These are phyloP conservation scores for Fusarium sacchari DNA, from an alignment of 2,329 filamentous ascomycete genomes.

Conservation along the genomic window DNA sequence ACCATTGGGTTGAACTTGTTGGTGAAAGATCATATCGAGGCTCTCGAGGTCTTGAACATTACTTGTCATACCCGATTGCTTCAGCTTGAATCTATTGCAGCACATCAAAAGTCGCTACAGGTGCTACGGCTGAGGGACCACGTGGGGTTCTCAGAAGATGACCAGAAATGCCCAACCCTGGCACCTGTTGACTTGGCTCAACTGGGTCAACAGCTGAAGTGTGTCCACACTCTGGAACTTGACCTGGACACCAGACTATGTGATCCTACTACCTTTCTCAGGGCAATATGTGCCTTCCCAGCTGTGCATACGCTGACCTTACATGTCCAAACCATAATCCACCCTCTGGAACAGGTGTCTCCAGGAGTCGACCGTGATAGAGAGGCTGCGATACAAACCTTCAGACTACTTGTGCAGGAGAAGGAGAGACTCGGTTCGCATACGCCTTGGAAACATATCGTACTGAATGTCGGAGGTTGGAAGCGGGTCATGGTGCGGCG, in stretches of 20 bases:
- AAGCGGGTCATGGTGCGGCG: slow-evolving; percentile 56
- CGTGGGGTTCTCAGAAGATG: slow-evolving; percentile 56
- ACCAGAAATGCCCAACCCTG: slow-evolving; percentile 55
- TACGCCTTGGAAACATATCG: slow-evolving; percentile 52
- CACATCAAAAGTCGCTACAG: slow-evolving; percentile 52
- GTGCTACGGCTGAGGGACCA: slow-evolving; percentile 57
- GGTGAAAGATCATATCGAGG: slow-evolving; percentile 50
- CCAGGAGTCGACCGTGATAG: slow-evolving; percentile 50
- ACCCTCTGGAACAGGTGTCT: slow-evolving; percentile 44
- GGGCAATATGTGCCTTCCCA: slow-evolving; percentile 52
- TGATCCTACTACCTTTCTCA: slow-evolving; percentile 52
- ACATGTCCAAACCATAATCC: slow-evolving; percentile 57
- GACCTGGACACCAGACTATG: slow-evolving; percentile 56
- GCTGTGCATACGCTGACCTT: slow-evolving; percentile 54
- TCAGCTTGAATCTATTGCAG: slow-evolving; percentile 51
- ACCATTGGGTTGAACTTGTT: slow-evolving; percentile 53
- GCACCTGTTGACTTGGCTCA: slow-evolving; percentile 45
- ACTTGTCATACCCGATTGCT: slow-evolving; percentile 56
- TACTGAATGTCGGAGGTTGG: slow-evolving; percentile 62
- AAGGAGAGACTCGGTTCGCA: slow-evolving; percentile 35
- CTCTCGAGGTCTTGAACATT: slow-evolving; percentile 52
- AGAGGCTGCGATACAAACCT: slow-evolving; percentile 48
- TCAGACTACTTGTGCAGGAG: slow-evolving; percentile 47
- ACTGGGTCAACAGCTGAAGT: slow-evolving; percentile 47
- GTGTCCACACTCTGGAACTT: slow-evolving; percentile 56